Evolutionary conservation across 2,329 filamentous ascomycete species (phyloP), one percentile per base, ranked within the genome.

Genomic region (Neonectria hederae): DNA sequence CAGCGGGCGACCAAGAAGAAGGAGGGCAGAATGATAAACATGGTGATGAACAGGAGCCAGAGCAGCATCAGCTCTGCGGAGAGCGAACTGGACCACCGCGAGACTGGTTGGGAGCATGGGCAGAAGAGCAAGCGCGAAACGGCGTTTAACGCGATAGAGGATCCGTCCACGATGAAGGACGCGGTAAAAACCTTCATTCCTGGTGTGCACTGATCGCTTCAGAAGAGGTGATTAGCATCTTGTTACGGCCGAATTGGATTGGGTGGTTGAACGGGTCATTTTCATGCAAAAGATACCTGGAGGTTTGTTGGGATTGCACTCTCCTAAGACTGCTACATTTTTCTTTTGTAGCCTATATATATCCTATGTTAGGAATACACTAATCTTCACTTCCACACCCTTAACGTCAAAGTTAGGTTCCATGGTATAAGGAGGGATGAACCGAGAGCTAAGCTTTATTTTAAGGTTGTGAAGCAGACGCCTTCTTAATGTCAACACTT

Each of bases 1-100:
- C 94, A 97, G 80, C 82, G 88, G 26, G 86, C 90, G 63, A 80
- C 85, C 69, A 97, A 96, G 86, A 92, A 92, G 83, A 81, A 82
- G 43, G 83, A 87, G 71, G 86, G 86, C 30, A 71, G 74, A 9
- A 76, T 81, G 63, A 71, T 89, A 35, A 79, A 83, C 59, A 82
- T 89, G 78, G 84, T 89, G 40, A 81, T 87, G 74, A 87, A 88
- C 75, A 80, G 83, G 45, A 89, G 84, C 69, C 79, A 82, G 11
- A 85, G 81, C 73, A 82, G 79, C 56, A 72, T 87, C 66, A 86
- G 85, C 74, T 87, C 85, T 3, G 82, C 80, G 32, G 82, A 87
- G 76, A 86, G 83, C 68, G 80, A 84, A 45, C 76, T 88, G n/a
- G 79, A 83, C 7, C 76, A 80, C 19, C 76, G 84, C 49, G 83